A percentile compares a stretch with the other conserved stretches of the same genome.
These are phyloP conservation scores for Candida glucosophila DNA, from an alignment of 1,139 yeast species.

Conservation along the genomic window DNA sequence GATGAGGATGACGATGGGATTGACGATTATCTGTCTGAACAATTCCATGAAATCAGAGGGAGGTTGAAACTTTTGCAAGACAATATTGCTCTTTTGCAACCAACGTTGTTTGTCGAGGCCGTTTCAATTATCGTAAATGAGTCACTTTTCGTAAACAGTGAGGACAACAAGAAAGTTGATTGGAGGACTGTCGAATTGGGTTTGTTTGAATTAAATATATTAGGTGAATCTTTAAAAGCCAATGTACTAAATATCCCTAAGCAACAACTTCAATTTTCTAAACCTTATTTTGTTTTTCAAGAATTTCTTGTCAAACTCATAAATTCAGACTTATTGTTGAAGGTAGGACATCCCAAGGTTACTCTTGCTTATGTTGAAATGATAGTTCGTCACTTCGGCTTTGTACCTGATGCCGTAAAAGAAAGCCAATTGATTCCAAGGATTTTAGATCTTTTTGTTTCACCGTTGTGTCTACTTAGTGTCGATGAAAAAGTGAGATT, in stretches of 20 bases:
- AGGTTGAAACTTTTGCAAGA: slow-evolving; percentile 78
- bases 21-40: slow-evolving; percentile 59
- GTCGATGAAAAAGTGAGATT: slow-evolving; percentile 62
- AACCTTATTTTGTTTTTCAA: slow-evolving; percentile 53
- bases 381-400: slow-evolving; percentile 67
- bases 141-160: slow-evolving; percentile 34
- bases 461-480: slow-evolving; percentile 76
- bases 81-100: slow-evolving; percentile 67
- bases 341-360: slow-evolving; percentile 64
- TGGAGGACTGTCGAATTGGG: slow-evolving; percentile 90
- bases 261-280: slow-evolving; percentile 49
- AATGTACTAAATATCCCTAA: slow-evolving; percentile 64
- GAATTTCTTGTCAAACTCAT: slow-evolving; percentile 60
- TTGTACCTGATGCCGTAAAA: slow-evolving; percentile 39
- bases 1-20: slow-evolving; percentile 66
- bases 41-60: slow-evolving; percentile 69
- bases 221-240: slow-evolving; percentile 72
- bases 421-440: slow-evolving; percentile 43
- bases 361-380: slow-evolving; percentile 80
- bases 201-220: slow-evolving; percentile 66
- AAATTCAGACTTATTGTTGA: slow-evolving; percentile 41
- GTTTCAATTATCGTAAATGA: slow-evolving; percentile 59
- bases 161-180: slow-evolving; percentile 17
- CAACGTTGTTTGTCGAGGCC: slow-evolving; percentile 63
- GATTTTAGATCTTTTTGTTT: slow-evolving; percentile 69